Evolutionary conservation across 345 rosid genomes (phyloP).

Genomic region (Populus euphratica): DNA sequence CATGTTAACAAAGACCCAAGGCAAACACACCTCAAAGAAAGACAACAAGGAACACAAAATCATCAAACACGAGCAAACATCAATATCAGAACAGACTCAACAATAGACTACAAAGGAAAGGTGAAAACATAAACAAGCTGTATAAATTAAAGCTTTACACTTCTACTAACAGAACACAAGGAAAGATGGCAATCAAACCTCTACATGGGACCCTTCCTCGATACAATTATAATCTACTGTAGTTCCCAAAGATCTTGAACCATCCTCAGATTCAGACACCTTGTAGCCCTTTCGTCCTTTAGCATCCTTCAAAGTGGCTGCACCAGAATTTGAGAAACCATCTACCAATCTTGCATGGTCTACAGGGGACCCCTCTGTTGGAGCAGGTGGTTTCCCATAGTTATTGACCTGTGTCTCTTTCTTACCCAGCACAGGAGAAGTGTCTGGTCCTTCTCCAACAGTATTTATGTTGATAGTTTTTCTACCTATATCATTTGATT

Average conservation of each 20-base stretch:
- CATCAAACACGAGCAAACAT: neutral
- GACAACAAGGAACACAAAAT: neutral
- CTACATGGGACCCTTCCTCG: constrained; percentile 72
- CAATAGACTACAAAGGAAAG: neutral
- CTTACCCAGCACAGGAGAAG: constrained; percentile 24
- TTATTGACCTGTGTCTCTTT: constrained; percentile 35
- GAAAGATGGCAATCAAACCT: constrained; percentile 45
- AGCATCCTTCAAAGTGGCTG: constrained; percentile 37
- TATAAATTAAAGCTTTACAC: neutral
- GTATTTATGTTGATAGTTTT: constrained; percentile 19
- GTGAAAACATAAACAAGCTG: neutral
- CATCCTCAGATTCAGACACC: constrained; percentile 43
- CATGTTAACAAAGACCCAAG: neutral
- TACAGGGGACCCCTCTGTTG: constrained; percentile 34
- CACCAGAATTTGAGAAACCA: constrained; percentile 36
- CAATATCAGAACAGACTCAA: neutral
- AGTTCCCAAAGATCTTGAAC: constrained; percentile 33
- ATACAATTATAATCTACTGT: constrained; percentile 38
- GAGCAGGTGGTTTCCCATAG: constrained; percentile 32
- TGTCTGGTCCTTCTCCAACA: constrained; percentile 19
- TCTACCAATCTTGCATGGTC: constrained; percentile 39
- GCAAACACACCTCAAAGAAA: neutral
- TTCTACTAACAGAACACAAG: neutral
- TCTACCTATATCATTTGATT: constrained; percentile 25
- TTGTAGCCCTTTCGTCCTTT: constrained; percentile 44